Percentiles rank a stretch among this genome's conserved stretches.
Evolutionary conservation across 2,329 filamentous ascomycete species (phyloP).

Genomic region (Bertia moriformis): DNA sequence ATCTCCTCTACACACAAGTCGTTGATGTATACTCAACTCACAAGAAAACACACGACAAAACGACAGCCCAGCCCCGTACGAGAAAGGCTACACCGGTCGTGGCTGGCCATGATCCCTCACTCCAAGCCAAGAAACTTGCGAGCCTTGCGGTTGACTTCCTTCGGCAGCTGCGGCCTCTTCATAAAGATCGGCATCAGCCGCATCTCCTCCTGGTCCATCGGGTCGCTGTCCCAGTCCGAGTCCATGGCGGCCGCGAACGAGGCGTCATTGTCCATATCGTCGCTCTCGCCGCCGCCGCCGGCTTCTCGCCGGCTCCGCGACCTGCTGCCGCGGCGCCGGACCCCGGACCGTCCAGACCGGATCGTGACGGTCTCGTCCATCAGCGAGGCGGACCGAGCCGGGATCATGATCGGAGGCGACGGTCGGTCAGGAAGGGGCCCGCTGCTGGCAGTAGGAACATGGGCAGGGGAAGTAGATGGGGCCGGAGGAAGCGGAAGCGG

Average conservation of each 20-base stretch:
- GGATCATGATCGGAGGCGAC: background rate
- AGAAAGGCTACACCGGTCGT: background rate
- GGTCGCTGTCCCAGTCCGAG: conserved; percentile 25
- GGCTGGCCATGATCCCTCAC: conserved; percentile 7
- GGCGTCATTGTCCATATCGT: conserved; percentile 2
- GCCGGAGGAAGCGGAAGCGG: background rate
- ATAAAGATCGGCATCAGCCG: conserved; percentile 35
- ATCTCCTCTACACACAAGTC: no score
- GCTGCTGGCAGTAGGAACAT: background rate
- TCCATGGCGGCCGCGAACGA: conserved; percentile 20
- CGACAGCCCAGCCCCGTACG: background rate
- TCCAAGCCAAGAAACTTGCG: conserved; percentile 36
- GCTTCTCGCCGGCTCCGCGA: no score
- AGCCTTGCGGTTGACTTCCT: conserved; percentile 32
- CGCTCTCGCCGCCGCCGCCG: background rate
- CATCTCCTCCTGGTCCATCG: conserved; percentile 14
- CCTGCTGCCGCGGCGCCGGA: no score
- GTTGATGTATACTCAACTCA: no score
- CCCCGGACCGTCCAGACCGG: background rate
- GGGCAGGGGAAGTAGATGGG: no score
- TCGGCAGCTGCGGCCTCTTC: conserved; percentile 18
- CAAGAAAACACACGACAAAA: background rate
- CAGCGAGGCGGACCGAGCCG: background rate
- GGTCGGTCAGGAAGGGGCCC: no score
- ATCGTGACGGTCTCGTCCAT: background rate